These are phyloP conservation scores for Jaltomata sinuosa DNA, from an alignment of 257 asterid species.

Conservation along the genomic window DNA sequence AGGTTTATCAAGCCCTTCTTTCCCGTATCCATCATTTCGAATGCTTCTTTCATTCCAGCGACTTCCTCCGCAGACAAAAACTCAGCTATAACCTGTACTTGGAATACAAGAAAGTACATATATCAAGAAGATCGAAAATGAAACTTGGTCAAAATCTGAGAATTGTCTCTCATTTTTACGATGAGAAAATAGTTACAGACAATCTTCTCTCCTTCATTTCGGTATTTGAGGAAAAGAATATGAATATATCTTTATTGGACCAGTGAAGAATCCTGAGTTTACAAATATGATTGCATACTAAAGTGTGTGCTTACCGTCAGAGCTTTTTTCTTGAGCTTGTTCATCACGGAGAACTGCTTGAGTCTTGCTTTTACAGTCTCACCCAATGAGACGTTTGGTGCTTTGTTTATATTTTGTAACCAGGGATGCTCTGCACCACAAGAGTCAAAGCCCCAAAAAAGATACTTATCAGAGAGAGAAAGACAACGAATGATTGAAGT, in stretches of 20 bases:
- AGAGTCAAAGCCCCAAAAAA: not conserved
- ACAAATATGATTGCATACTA: not conserved
- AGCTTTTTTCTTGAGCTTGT: slow-evolving; percentile 63
- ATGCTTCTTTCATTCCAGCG: slow-evolving; percentile 57
- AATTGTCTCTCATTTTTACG: not conserved
- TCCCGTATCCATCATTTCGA: slow-evolving; percentile 39
- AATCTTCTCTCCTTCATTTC: not conserved
- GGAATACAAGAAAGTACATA: not conserved
- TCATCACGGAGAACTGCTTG: slow-evolving; percentile 62
- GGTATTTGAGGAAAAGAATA: not conserved
- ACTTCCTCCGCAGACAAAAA: slow-evolving; percentile 66
- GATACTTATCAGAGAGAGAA: not conserved
- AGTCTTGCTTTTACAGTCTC: slow-evolving; percentile 74
- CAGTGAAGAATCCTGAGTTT: not conserved
- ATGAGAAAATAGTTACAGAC: not conserved
- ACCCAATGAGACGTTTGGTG: slow-evolving; percentile 63
- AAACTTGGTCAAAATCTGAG: not conserved
- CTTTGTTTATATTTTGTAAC: slow-evolving; percentile 52
- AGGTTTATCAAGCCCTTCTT: slow-evolving; percentile 39
- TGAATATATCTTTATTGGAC: not conserved
- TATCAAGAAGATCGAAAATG: not conserved
- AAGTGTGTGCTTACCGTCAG: slow-evolving; percentile 28
- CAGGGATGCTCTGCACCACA: slow-evolving; percentile 54
- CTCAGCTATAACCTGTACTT: slow-evolving; percentile 51
- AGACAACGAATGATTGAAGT: not conserved